Evolutionary conservation across 257 asterid genomes (phyloP).

Genomic region (Solanum pennellii): DNA sequence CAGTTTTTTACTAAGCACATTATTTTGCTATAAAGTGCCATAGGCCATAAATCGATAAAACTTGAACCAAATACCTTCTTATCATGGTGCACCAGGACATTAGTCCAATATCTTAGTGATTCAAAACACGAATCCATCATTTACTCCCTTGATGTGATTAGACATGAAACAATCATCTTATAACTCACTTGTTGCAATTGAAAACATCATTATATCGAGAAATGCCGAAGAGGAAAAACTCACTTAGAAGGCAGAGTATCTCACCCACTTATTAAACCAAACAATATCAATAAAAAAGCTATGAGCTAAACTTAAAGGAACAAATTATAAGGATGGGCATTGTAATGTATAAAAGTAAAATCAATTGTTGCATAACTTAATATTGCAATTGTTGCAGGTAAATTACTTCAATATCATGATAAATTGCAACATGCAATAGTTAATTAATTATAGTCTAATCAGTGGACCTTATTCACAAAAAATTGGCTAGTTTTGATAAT

Average conservation of each 20-base stretch:
- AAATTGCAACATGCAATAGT: background rate
- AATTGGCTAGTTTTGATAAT: background rate
- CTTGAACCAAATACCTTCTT: background rate
- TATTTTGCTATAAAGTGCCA: background rate
- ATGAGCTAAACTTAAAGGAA: too few species aligned
- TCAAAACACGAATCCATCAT: background rate
- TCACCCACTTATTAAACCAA: background rate
- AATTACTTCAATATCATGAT: background rate
- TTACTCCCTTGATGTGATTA: background rate
- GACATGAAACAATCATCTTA: background rate
- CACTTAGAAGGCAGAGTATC: background rate
- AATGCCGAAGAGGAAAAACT: background rate
- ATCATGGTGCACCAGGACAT: background rate
- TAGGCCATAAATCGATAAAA: too few species aligned
- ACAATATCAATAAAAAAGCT: background rate
- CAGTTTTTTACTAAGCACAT: too few species aligned
- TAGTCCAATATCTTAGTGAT: background rate
- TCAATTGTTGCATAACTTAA: background rate
- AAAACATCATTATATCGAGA: too few species aligned
- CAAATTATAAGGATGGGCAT: background rate
- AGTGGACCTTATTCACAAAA: background rate
- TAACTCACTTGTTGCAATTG: background rate
- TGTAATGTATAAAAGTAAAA: background rate
- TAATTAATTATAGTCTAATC: background rate
- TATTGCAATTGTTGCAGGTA: background rate